These are phyloP conservation scores for Ilex aquifolium DNA, from an alignment of 257 asterid genomes.

Conservation along the genomic window DNA sequence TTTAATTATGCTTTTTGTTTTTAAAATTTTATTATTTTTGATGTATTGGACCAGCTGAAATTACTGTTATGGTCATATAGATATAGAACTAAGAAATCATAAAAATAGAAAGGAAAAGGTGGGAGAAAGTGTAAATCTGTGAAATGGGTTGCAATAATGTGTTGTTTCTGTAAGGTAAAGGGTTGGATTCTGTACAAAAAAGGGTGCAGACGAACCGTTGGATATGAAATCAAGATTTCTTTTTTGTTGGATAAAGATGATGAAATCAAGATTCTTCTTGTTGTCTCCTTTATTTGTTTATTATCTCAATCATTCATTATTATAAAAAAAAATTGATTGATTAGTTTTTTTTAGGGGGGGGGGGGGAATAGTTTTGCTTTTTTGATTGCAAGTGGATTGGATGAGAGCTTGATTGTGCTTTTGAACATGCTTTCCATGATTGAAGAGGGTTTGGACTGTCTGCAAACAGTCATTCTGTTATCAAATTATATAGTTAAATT, in stretches of 20 bases:
- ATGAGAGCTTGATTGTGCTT: too few relatives aligned
- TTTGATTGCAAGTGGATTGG: too few relatives aligned
- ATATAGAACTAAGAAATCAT: conserved; percentile 28
- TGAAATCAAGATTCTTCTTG: conserved; percentile 42
- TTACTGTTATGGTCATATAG: conserved; percentile 32
- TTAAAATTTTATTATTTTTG: too few relatives aligned
- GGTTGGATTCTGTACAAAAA: conserved; percentile 30
- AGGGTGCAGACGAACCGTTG: conserved; percentile 28
- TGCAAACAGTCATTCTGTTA: too few relatives aligned
- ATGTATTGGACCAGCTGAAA: background rate
- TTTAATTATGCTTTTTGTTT: too few relatives aligned
- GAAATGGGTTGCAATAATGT: conserved; percentile 41
- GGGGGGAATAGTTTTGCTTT: too few relatives aligned
- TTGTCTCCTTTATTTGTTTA: background rate
- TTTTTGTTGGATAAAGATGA: conserved; percentile 32
- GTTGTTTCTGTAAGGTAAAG: conserved; percentile 13
- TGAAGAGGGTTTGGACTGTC: too few relatives aligned
- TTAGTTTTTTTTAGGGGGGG: too few relatives aligned
- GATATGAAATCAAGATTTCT: conserved; percentile 15
- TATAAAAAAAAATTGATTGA: too few relatives aligned
- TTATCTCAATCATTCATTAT: background rate
- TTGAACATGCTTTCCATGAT: too few relatives aligned
- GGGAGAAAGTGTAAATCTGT: conserved; percentile 42
- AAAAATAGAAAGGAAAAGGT: conserved; percentile 8
- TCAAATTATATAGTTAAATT: too few relatives aligned